These are phyloP conservation scores for Penicillium angulare DNA, from an alignment of 495 filamentous ascomycete genomes.

Conservation along the genomic window DNA sequence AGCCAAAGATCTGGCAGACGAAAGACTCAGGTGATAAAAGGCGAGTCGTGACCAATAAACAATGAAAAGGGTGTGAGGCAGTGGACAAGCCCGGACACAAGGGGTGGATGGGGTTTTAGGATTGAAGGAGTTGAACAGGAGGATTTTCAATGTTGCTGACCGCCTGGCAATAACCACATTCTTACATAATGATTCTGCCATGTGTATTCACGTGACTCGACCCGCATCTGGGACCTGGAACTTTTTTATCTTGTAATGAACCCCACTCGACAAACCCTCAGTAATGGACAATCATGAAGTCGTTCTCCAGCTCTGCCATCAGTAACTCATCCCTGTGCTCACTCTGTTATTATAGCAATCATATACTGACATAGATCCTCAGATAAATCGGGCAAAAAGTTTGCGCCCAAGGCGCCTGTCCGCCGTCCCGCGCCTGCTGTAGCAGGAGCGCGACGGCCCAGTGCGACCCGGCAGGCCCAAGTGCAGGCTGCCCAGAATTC, in stretches of 20 bases:
- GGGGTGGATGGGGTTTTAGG: slow-evolving; percentile 22
- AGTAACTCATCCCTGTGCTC: slow-evolving; percentile 50
- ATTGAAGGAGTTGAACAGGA: slow-evolving; percentile 37
- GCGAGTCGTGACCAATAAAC: background rate
- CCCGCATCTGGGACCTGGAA: slow-evolving; percentile 16
- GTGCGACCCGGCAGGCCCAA: slow-evolving; percentile 35
- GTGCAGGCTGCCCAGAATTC: slow-evolving; percentile 35
- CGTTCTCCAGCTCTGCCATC: slow-evolving; percentile 57
- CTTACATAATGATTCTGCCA: background rate
- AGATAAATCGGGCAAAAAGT: slow-evolving; percentile 58
- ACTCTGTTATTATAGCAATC: background rate
- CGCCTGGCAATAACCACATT: slow-evolving; percentile 1
- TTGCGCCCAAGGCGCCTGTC: slow-evolving; percentile 42
- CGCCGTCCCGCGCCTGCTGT: slow-evolving; percentile 42
- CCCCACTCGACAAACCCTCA: slow-evolving; percentile 7
- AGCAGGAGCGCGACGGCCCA: slow-evolving; percentile 37
- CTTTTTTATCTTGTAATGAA: slow-evolving; percentile 15
- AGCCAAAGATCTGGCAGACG: slow-evolving; percentile 27
- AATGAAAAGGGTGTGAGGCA: slow-evolving; percentile 8
- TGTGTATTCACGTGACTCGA: background rate
- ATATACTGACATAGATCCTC: background rate
- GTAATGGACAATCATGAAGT: slow-evolving; percentile 44
- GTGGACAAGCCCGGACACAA: slow-evolving; percentile 6
- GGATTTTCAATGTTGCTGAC: slow-evolving; percentile 43
- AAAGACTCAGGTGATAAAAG: slow-evolving; percentile 8